Base-by-base conservation (phyloP, 345 rosid species). In the Physaria fendleri region DNA sequence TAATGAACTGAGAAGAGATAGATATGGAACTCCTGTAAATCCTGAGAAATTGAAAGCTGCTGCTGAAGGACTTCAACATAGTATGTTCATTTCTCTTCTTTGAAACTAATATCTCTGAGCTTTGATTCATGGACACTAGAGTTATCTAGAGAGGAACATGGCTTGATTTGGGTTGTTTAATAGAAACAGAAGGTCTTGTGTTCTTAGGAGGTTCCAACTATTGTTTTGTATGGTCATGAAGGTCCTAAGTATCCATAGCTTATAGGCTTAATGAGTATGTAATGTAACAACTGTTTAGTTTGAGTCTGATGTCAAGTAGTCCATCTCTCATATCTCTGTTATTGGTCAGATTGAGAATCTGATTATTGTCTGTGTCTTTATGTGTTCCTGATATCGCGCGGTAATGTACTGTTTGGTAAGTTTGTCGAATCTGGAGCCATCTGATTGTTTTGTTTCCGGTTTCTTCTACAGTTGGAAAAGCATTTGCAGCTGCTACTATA, bases 31-130 rank as follows among this genome's bases (percentile, higher is more conserved):
- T 48, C 77, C 71, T 35, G 50, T 82, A 1, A 80, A 76, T 75
- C 87, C 91, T 43, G 91, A 86, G 40, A 81, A 81, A 65, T 58
- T 86, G 78, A 86, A 85, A 78, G 95, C 91, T 62, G 95, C 92
- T n/a, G 85, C 89, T 61, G 85, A 82, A 71, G 98, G 96, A 12
- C 81, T 92, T 50, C 65, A 81, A 39, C 74, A 81, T 4, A 48
- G 96, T 88, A 65, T 41, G 85, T 47, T 44, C 43, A 25, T 11
- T 49, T 49, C 22, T 16, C 22, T 23, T 54, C 27, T 44, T 27
- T 38, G 17, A 40, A 39, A 27, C 22, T 8, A 63, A 35, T 9
- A 1, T 3, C 11, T 5, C 28, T 41, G 47, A 37, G 20, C 5
- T 27, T 46, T 43, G 30, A 20, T 35, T 27, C 28, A 20, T 47